These are phyloP conservation scores for Grosmannia huntii DNA, from an alignment of 2,329 filamentous ascomycete species.

Conservation along the genomic window DNA sequence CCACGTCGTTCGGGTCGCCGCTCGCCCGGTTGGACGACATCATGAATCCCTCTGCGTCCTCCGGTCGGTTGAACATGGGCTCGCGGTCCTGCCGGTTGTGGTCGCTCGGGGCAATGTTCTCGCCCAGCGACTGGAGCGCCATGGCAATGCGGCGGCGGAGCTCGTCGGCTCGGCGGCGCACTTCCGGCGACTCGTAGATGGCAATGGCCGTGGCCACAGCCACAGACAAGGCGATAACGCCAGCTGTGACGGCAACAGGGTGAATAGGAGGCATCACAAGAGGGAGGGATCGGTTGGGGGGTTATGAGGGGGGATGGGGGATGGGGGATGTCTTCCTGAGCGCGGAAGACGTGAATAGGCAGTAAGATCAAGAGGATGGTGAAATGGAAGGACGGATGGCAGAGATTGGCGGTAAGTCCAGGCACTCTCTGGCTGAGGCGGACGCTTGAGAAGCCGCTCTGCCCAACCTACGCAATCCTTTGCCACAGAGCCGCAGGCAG, in stretches of 20 bases:
- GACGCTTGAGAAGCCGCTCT: neutral
- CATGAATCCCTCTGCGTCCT: conserved; percentile 52
- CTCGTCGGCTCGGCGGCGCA: conserved; percentile 48
- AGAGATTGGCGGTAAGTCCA: neutral
- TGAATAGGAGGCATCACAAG: conserved; percentile 40
- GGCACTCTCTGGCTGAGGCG: neutral
- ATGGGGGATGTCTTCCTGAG: too few relatives aligned
- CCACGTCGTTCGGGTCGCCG: conserved; percentile 31
- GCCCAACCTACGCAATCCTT: neutral
- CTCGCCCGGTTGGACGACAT: conserved; percentile 31
- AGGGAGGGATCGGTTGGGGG: too few relatives aligned
- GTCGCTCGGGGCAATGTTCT: conserved; percentile 36
- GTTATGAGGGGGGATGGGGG: neutral
- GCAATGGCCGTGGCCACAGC: conserved; percentile 45
- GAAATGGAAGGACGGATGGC: neutral
- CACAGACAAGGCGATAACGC: conserved; percentile 43
- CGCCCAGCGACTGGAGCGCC: conserved; percentile 45
- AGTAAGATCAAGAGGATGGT: too few relatives aligned
- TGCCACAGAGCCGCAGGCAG: conserved; percentile 2
- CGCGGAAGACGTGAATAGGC: too few relatives aligned
- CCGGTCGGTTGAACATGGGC: conserved; percentile 51
- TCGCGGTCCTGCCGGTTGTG: conserved; percentile 21
- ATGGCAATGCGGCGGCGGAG: conserved; percentile 48
- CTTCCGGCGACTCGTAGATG: conserved; percentile 51
- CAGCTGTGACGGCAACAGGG: conserved; percentile 41